Base-by-base conservation (phyloP, 2,329 filamentous ascomycete species). In the Xylaria polymorpha region DNA sequence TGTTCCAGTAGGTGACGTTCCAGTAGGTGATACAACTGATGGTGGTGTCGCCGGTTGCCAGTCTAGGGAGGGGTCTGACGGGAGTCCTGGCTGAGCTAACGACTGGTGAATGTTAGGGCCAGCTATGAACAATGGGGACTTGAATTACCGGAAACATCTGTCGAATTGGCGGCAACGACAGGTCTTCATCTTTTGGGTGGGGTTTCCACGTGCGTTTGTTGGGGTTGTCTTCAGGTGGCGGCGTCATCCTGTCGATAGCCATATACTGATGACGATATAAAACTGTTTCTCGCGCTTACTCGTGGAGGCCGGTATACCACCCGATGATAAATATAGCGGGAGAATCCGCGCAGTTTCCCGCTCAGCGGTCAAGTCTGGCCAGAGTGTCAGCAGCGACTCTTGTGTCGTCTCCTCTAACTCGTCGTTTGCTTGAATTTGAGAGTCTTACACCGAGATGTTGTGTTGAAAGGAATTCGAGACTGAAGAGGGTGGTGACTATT, bases 81-180 rank as follows among this genome's bases (percentile, higher is more conserved):
- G 9, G 37, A 20, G 12, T 29, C 43, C 35, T 39, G 25, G 10
- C 14, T 20, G 25, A 29, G 25, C 25, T 29, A 29, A 4, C 25
- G 4, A 29, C 25, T 29, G 25, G 25, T 29, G 4, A 29, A 1
- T 43, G 65, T 78, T 67, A 78, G 76, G 46, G 39, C 15, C 44
- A 25, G 25, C 35, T 55, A n/a, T 66, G 18, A n/a, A 14, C 39
- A 37, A 55, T 9, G 37, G 6, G 32, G 32, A 48, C 35, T 20
- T 35, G 8, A 57, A 62, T 66, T 83, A 87, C 85, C 25, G 25
- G 25, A 29, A 29, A 29, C 4, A 29, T 4, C 83, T 86, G 83
- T 72, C 84, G 81, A 59, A 88, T 86, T 1, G 86, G 84, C 22
- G 86, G 86, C 25, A 29, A 29, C 25, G 4, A 4, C 25, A 29